Conservation (phyloP, 2,329 filamentous ascomycete genomes). For the Colletotrichum plurivorum region DNA sequence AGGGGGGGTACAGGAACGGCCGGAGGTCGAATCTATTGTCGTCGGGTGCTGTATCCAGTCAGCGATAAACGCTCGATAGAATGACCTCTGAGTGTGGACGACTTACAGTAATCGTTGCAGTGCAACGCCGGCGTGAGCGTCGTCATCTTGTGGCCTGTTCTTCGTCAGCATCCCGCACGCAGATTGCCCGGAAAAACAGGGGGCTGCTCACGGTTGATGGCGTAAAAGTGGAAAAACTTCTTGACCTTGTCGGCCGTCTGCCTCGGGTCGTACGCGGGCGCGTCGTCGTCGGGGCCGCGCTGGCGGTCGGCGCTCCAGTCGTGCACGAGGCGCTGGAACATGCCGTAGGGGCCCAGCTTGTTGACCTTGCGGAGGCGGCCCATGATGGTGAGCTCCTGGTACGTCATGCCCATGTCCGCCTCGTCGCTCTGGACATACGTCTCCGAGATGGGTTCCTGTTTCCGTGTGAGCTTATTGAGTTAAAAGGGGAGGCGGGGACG, state of each 20-base stretch:
- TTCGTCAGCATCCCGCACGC: neutral
- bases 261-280: conserved; percentile 51
- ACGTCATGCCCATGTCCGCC: conserved; percentile 68
- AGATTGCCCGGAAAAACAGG: no score
- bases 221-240: conserved; percentile 68
- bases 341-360: conserved; percentile 62
- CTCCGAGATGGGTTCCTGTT: conserved; percentile 72
- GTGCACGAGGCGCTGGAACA: conserved; percentile 62
- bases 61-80: neutral
- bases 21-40: conserved; percentile 48
- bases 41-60: conserved; percentile 42
- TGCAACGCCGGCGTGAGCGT: conserved; percentile 39
- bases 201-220: conserved; percentile 68
- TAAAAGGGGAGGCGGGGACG: conserved; percentile 18
- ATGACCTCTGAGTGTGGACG: neutral
- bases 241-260: conserved; percentile 58
- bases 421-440: conserved; percentile 68
- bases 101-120: conserved; percentile 41
- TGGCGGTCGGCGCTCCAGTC: conserved; percentile 57
- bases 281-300: conserved; percentile 45
- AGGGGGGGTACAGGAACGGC: conserved; percentile 48
- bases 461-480: neutral
- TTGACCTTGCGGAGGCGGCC: conserved; percentile 59
- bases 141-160: conserved; percentile 40
- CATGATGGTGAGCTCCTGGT: conserved; percentile 58